phyloP scores from a whole-genome alignment of 2,329 filamentous ascomycete species.

The Aureobasidium sp. region DNA sequence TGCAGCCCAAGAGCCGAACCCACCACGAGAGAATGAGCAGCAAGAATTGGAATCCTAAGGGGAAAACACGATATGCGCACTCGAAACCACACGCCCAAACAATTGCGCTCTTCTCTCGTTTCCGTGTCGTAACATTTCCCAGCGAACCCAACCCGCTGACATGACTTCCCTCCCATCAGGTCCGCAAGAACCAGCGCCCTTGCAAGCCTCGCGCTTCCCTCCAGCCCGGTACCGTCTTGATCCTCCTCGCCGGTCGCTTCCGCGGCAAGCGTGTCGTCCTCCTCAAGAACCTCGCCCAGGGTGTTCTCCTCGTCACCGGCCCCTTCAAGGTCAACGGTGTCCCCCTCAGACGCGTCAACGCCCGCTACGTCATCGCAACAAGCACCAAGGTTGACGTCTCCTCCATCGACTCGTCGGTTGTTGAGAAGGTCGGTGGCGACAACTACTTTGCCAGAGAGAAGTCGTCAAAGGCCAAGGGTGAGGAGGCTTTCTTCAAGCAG shows the following conservation, averaged over 20 bases:
- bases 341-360: slow-evolving; percentile 86
- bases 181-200: slow-evolving; percentile 87
- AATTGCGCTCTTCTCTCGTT: slow-evolving; percentile 6
- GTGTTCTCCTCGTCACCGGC: slow-evolving; percentile 96
- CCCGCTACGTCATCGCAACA: slow-evolving; percentile 89
- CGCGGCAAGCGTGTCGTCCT: slow-evolving; percentile 99
- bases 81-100: neutral
- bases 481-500: slow-evolving; percentile 99
- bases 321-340: slow-evolving; percentile 99
- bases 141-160: neutral
- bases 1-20: neutral
- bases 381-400: slow-evolving; percentile 77
- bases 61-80: neutral
- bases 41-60: slow-evolving; percentile 1
- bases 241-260: slow-evolving; percentile 98
- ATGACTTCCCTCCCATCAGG: slow-evolving; percentile 47
- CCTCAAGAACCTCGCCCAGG: slow-evolving; percentile 94
- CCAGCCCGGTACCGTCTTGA: slow-evolving; percentile 91
- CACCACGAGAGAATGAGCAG: slow-evolving; percentile 6
- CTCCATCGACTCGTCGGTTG: slow-evolving; percentile 63
- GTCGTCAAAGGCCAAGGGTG: slow-evolving; percentile 85
- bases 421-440: slow-evolving; percentile 72
- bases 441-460: slow-evolving; percentile 98
- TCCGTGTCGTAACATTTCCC: neutral
- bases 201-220: slow-evolving; percentile 84